phyloP scores from a whole-genome alignment of 106 monocot species.

The Apostasia shenzhenica region DNA sequence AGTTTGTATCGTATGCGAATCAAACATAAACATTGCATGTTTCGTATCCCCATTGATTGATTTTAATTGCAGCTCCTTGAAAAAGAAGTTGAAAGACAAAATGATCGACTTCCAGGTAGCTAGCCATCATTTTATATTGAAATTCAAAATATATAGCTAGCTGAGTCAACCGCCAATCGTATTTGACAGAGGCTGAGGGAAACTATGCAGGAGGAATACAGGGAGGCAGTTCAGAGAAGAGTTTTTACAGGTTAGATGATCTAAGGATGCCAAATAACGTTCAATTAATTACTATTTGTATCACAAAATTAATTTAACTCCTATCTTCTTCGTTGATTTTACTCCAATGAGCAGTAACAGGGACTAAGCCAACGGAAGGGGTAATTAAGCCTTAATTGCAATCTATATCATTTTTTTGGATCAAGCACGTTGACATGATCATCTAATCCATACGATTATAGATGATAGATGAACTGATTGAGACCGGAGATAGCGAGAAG shows the following conservation, averaged over 20 bases:
- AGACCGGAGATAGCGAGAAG: conserved; percentile 52
- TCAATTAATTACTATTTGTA: too few relatives aligned
- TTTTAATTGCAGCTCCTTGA: conserved; percentile 34
- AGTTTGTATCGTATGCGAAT: neutral
- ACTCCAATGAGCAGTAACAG: conserved; percentile 36
- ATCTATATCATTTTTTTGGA: neutral
- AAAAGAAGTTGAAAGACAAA: conserved; percentile 47
- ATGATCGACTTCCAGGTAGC: conserved; percentile 57
- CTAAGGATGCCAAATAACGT: too few relatives aligned
- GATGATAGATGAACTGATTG: conserved; percentile 56
- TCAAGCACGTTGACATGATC: neutral
- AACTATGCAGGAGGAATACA: conserved; percentile 47
- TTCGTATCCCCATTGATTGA: neutral
- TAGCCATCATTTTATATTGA: neutral
- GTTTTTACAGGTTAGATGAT: conserved; percentile 39
- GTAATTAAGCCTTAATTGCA: conserved; percentile 13
- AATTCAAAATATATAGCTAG: neutral
- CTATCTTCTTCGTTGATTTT: neutral
- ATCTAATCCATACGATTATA: neutral
- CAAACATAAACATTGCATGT: neutral
- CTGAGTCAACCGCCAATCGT: neutral
- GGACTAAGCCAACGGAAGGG: conserved; percentile 41
- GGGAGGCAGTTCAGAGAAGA: conserved; percentile 41
- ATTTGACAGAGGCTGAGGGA: conserved; percentile 43
- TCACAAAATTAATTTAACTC: too few relatives aligned